phyloP scores from a whole-genome alignment of 73 alveolate genomes.

The Symbiodinium pilosum region DNA sequence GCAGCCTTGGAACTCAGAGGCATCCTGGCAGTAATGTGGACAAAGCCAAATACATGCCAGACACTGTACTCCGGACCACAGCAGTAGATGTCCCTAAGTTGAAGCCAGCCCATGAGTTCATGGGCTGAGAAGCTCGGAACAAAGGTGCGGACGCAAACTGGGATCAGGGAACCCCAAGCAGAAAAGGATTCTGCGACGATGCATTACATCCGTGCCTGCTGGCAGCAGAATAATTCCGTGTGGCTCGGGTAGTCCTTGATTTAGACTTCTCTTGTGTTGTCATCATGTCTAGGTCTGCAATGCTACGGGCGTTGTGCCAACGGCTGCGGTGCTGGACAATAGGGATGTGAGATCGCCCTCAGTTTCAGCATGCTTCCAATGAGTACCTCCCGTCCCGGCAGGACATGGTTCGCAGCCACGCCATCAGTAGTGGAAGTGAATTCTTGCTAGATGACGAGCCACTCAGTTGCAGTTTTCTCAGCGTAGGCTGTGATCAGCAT shows the following conservation, averaged over 20 bases:
- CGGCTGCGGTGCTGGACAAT: conserved; percentile 67
- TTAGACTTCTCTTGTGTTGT: neutral
- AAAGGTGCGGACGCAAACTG: conserved; percentile 65
- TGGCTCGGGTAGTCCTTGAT: neutral
- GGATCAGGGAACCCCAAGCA: conserved; percentile 51
- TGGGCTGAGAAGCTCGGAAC: neutral
- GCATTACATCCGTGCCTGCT: conserved; percentile 45
- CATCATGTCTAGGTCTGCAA: conserved; percentile 36
- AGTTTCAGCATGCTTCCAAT: too few relatives aligned
- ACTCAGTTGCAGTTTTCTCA: neutral
- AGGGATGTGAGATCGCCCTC: neutral
- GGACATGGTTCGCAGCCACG: conserved; percentile 38
- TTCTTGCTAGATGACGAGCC: conserved; percentile 58
- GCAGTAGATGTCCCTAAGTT: neutral
- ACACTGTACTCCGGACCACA: neutral
- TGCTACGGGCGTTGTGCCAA: conserved; percentile 58
- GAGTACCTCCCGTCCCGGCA: neutral
- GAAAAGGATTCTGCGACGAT: conserved; percentile 84
- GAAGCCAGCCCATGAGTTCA: too few relatives aligned
- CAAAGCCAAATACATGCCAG: too few relatives aligned
- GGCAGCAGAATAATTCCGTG: neutral
- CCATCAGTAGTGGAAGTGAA: conserved; percentile 75
- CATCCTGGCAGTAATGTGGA: neutral
- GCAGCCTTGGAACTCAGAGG: conserved; percentile 58
- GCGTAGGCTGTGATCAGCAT: neutral